These are phyloP conservation scores for Ascomycota sp. DNA, from an alignment of 2,329 filamentous ascomycete species.

Conservation along the genomic window DNA sequence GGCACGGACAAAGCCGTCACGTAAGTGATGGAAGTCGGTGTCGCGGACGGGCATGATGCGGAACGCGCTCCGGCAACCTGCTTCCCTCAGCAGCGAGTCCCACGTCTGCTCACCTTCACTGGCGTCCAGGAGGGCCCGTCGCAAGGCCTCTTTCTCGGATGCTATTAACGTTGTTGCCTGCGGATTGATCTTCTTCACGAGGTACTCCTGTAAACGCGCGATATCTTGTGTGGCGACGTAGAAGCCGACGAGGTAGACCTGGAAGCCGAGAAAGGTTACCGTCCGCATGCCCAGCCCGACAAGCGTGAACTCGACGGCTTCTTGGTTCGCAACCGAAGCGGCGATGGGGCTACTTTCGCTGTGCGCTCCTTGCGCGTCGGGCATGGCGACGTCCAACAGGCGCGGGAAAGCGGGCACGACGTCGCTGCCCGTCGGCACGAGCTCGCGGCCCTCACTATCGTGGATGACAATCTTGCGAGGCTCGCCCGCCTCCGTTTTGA, in stretches of 20 bases:
- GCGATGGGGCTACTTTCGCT: constrained; percentile 11
- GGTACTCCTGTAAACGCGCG: constrained; percentile 50
- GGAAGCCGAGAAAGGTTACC: constrained; percentile 71
- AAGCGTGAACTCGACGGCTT: constrained; percentile 55
- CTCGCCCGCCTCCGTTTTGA: constrained; percentile 25
- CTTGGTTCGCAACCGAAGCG: constrained; percentile 15
- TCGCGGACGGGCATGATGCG: constrained; percentile 76
- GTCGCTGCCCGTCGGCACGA: constrained; percentile 61
- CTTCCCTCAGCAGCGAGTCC: constrained; percentile 43
- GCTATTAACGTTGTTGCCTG: constrained; percentile 65
- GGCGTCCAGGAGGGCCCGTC: constrained; percentile 45
- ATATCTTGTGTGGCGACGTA: constrained; percentile 77
- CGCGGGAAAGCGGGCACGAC: constrained; percentile 63
- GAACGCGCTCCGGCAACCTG: constrained; percentile 52
- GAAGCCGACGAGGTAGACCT: constrained; percentile 85
- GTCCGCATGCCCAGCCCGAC: constrained; percentile 72
- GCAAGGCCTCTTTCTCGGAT: constrained; percentile 55
- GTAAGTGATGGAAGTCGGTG: constrained; percentile 80
- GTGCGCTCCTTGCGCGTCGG: constrained; percentile 6
- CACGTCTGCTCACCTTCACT: constrained; percentile 49
- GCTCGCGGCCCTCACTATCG: constrained; percentile 45
- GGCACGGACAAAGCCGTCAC: constrained; percentile 75
- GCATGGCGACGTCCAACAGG: constrained; percentile 37
- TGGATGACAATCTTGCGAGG: constrained; percentile 37
- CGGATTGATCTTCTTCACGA: constrained; percentile 55